A percentile compares a stretch with the other conserved stretches of the same genome.
phyloP scores from a whole-genome alignment of 1,284 basidiomycete genomes.

The Meripilus lineatus region DNA sequence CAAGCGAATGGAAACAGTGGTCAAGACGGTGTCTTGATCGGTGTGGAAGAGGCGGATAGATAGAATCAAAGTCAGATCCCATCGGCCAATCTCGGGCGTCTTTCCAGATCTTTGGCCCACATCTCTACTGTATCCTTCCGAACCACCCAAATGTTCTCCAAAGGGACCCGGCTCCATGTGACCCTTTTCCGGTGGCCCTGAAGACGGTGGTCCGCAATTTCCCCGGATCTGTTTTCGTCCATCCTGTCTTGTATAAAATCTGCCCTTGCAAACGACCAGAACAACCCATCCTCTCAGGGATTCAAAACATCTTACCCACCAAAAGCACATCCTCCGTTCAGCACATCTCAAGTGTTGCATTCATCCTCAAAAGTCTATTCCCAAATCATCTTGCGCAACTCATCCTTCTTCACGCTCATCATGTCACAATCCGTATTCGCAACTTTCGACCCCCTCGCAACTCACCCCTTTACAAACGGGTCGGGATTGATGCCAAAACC shows the following conservation, averaged over 20 bases:
- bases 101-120: background rate
- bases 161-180: no score
- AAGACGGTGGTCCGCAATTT: conserved; percentile 4
- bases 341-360: background rate
- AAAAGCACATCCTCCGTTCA: no score
- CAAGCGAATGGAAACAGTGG: no score
- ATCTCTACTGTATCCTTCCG: background rate
- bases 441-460: conserved; percentile 54
- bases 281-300: no score
- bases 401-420: conserved; percentile 8
- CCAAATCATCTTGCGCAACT: conserved; percentile 2
- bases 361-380: background rate
- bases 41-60: no score
- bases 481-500: conserved; percentile 42
- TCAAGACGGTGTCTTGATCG: no score
- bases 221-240: background rate
- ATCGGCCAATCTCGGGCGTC: no score
- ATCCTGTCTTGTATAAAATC: background rate
- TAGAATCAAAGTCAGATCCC: no score
- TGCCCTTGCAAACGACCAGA: no score
- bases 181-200: no score
- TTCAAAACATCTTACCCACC: no score
- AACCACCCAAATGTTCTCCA: conserved; percentile 5
- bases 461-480: conserved; percentile 58
- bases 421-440: conserved; percentile 35